Evolutionary conservation across 2,329 filamentous ascomycete species (phyloP), one percentile per base, ranked within the genome.

Genomic region (Curvularia sp.): DNA sequence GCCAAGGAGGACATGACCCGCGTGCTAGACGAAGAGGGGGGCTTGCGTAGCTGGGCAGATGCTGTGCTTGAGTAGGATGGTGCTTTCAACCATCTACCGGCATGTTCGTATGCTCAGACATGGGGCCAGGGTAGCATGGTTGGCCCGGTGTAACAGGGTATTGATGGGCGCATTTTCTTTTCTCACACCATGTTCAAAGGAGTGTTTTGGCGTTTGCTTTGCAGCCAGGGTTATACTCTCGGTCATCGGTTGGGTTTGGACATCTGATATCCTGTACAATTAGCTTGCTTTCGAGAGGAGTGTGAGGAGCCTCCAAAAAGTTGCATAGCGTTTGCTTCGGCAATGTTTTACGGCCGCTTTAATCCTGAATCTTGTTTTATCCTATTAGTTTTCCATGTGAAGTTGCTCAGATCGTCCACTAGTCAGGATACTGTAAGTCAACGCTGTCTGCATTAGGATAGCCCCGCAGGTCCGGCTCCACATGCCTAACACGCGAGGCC

Each of bases 211-310:
- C n/a, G 20, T 53, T 46, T 44, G 22, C 26, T 18, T 13, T 13
- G n/a, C 61, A 62, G 44, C 62, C 66, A 48, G 55, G 54, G 63
- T 50, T 66, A 66, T 57, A 44, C 52, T 62, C 62, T 20, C 56
- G 46, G 50, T 57, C 41, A 58, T 20, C 55, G 42, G 46, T 63
- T 66, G 26, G 49, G 60, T 66, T 66, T 65, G 63, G 68, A 60
- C 62, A 68, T 71, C 59, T 69, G 65, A 75, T 75, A 75, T 73
- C 72, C 70, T 75, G 72, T 74, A 75, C 69, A 65, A 75, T 47
- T 74, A 75, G 49, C 52, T 60, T 59, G 52, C 54, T 56, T 53
- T 39, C 28, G 12, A 28, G 28, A 18, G 38, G 47, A 50, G 18
- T 53, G 20, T 13, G 35, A 20, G 38, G 20, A 20, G 33, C 13